Percentiles rank a stretch among this genome's conserved stretches.
Evolutionary conservation across 768 basidiomycete genomes (phyloP).

Genomic region (Epithele typhae): DNA sequence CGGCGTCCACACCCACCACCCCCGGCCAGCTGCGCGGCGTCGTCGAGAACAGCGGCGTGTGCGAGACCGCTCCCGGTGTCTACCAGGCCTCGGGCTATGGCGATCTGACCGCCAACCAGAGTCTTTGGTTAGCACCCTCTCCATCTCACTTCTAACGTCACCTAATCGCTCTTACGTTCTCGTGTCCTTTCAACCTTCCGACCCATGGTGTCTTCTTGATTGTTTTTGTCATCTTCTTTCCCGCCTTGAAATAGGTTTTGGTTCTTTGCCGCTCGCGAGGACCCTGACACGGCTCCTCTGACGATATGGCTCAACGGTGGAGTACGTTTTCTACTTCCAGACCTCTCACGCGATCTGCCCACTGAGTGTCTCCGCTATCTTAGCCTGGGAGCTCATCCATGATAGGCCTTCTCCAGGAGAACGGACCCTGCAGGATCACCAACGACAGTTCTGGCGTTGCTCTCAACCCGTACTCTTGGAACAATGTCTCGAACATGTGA

Average conservation of each 20-base stretch:
- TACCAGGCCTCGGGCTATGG: conserved; percentile 63
- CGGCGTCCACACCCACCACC: conserved; percentile 13
- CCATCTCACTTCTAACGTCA: too few species aligned
- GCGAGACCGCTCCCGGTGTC: conserved; percentile 61
- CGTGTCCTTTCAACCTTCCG: neutral
- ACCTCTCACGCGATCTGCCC: neutral
- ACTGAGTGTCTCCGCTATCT: neutral
- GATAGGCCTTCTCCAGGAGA: conserved; percentile 40
- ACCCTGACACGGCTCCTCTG: conserved; percentile 55
- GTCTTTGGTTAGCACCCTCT: conserved; percentile 43
- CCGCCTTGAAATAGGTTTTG: conserved; percentile 51
- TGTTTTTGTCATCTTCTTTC: neutral
- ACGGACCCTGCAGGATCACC: conserved; percentile 39
- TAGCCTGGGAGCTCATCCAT: conserved; percentile 38
- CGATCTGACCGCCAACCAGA: conserved; percentile 49
- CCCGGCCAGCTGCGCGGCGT: conserved; percentile 52
- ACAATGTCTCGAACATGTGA: conserved; percentile 47
- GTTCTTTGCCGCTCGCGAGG: conserved; percentile 64
- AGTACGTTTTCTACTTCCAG: conserved; percentile 20
- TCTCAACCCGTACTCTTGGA: conserved; percentile 56
- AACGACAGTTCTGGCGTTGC: conserved; percentile 49
- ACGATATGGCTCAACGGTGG: conserved; percentile 65
- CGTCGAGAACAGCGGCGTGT: conserved; percentile 58
- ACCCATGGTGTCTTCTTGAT: neutral
- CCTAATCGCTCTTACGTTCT: neutral